Conservation (phyloP, 1,139 yeast species). For the Geotrichum europaeum region DNA sequence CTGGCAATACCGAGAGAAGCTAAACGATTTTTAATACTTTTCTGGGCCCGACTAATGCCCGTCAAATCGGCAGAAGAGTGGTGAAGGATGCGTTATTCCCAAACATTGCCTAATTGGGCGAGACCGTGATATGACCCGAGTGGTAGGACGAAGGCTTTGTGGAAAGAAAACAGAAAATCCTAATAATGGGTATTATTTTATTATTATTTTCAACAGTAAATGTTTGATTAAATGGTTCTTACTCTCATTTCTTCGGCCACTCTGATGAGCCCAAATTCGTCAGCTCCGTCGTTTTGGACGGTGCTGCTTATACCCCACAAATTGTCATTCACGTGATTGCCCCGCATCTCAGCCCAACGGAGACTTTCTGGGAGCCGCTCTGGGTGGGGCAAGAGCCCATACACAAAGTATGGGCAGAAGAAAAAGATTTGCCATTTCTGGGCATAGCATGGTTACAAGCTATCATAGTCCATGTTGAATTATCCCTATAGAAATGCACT, state of each 20-base stretch:
- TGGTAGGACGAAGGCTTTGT: not conserved
- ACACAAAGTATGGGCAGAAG: too few species aligned
- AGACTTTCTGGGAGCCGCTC: not conserved
- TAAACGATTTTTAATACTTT: not conserved
- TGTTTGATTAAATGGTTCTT: too few species aligned
- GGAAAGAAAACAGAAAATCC: too few species aligned
- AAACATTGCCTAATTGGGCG: not conserved
- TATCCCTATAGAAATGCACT: not conserved
- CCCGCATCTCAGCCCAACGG: constrained; percentile 5
- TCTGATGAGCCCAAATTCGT: not conserved
- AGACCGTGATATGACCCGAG: not conserved
- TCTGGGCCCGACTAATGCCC: not conserved
- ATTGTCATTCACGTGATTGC: constrained; percentile 2
- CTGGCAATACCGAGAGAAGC: too few species aligned
- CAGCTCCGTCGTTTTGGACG: not conserved
- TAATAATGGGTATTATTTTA: not conserved
- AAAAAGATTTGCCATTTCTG: not conserved
- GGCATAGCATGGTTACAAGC: not conserved
- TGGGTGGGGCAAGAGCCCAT: not conserved
- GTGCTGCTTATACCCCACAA: not conserved
- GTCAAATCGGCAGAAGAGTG: not conserved
- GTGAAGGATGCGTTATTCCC: not conserved
- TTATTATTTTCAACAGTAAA: not conserved
- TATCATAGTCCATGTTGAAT: too few species aligned
- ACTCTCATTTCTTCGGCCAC: not conserved